Evolutionary conservation across 306 rosid genomes (phyloP).

Genomic region (Vigna trinervia): DNA sequence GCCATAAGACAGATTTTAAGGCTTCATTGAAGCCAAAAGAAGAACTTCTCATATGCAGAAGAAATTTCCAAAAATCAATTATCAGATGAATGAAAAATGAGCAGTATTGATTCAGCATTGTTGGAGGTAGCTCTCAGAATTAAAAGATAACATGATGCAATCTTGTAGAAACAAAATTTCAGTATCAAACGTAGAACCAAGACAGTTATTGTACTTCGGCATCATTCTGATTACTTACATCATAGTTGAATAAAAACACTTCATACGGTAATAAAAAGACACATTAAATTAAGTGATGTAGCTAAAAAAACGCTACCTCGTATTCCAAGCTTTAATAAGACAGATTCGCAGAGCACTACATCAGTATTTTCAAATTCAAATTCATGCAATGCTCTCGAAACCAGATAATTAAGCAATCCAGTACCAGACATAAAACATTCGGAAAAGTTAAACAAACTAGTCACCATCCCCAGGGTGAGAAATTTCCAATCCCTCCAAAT

Average conservation of each 20-base stretch:
- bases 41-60: background rate
- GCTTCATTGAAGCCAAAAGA: conserved; percentile 4
- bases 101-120: background rate
- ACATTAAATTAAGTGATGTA: background rate
- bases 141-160: background rate
- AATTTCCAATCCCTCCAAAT: conserved; percentile 10
- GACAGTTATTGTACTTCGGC: conserved; percentile 10
- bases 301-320: background rate
- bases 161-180: conserved; percentile 1
- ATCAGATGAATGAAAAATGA: background rate
- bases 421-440: conserved; percentile 15
- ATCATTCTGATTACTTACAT: conserved; percentile 16
- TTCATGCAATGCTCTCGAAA: conserved; percentile 16
- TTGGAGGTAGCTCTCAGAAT: conserved; percentile 13
- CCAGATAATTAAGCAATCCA: background rate
- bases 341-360: background rate
- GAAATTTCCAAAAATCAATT: conserved; percentile 2
- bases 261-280: background rate
- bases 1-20: background rate
- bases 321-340: conserved; percentile 9
- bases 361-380: conserved; percentile 5
- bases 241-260: conserved; percentile 21
- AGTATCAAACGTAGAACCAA: conserved; percentile 9
- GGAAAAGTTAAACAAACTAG: conserved; percentile 17
- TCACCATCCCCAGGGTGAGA: conserved; percentile 23